Evolutionary conservation across 495 filamentous ascomycete species (phyloP).

Genomic region (Monascus purpureus): DNA sequence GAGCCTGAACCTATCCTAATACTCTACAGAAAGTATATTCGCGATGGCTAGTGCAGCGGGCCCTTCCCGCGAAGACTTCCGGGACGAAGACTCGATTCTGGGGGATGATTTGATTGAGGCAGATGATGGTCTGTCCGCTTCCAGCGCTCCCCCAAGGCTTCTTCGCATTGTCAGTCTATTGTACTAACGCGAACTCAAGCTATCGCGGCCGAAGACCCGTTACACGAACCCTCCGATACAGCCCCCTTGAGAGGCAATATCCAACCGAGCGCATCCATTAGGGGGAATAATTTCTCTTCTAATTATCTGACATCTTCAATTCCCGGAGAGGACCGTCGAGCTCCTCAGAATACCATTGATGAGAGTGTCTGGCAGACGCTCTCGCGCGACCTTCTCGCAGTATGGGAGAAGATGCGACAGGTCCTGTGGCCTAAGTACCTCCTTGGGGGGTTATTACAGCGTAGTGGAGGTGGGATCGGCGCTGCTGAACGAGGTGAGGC

Average conservation of each 20-base stretch:
- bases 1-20: constrained; percentile 3
- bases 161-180: no score
- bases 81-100: constrained; percentile 50
- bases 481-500: constrained; percentile 52
- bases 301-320: constrained; percentile 77
- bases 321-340: constrained; percentile 86
- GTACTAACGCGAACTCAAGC: constrained; percentile 21
- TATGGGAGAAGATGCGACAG: constrained; percentile 96
- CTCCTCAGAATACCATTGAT: constrained; percentile 87
- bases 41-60: constrained; percentile 33
- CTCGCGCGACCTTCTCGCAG: constrained; percentile 75
- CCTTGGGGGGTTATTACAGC: constrained; percentile 53
- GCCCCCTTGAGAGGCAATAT: constrained; percentile 73
- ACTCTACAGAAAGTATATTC: no score
- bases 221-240: constrained; percentile 53
- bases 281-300: constrained; percentile 21
- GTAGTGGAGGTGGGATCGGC: constrained; percentile 56
- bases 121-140: constrained; percentile 59
- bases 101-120: constrained; percentile 91
- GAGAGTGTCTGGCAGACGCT: constrained; percentile 94
- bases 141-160: no score
- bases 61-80: constrained; percentile 21
- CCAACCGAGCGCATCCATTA: constrained; percentile 35
- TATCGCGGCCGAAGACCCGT: constrained; percentile 88
- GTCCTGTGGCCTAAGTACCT: constrained; percentile 96